These are phyloP conservation scores for Eucalyptus pauciflora DNA, from an alignment of 345 rosid genomes.

Conservation along the genomic window DNA sequence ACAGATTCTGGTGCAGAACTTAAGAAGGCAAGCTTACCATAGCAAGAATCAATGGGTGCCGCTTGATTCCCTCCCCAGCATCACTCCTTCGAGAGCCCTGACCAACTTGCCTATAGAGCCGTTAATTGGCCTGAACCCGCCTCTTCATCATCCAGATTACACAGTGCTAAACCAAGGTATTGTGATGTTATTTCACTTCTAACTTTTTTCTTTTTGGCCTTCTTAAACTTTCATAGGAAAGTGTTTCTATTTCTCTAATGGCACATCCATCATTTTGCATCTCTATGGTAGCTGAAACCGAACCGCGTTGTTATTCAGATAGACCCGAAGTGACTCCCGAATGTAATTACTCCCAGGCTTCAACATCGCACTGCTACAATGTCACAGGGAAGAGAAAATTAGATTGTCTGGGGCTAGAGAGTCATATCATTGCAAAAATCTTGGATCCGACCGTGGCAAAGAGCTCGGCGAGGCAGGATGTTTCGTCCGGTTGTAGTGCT, in stretches of 20 bases:
- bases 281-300: background rate
- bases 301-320: background rate
- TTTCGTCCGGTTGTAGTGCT: background rate
- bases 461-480: background rate
- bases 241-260: background rate
- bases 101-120: constrained; percentile 11
- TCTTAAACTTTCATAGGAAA: background rate
- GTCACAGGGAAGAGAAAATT: background rate
- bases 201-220: background rate
- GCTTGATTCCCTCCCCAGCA: constrained; percentile 1
- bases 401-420: background rate
- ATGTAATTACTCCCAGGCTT: background rate
- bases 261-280: background rate
- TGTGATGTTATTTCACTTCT: background rate
- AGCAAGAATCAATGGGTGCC: constrained; percentile 3
- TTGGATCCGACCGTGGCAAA: background rate
- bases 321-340: background rate
- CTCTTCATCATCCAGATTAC: constrained; percentile 12
- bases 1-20: constrained; percentile 27
- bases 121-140: background rate
- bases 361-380: background rate
- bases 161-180: constrained; percentile 25
- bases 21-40: constrained; percentile 36
- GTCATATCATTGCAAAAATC: background rate
- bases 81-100: constrained; percentile 16